phyloP scores from a whole-genome alignment of 805 yeast genomes.

The Torulaspora quercuum region DNA sequence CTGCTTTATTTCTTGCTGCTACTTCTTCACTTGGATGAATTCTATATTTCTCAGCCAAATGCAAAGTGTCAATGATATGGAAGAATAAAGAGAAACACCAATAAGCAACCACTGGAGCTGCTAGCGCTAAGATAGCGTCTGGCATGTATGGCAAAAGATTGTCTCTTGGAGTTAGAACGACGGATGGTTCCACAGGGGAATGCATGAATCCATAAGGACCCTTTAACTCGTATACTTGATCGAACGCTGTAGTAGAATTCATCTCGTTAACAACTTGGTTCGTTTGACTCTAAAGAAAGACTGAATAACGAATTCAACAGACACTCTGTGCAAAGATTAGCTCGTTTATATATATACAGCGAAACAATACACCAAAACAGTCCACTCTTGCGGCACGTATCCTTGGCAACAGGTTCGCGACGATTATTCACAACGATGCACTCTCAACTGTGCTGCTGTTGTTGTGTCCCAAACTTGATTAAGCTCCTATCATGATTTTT shows the following conservation, averaged over 20 bases:
- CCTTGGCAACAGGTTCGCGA: not conserved
- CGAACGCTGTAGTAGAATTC: conserved; percentile 16
- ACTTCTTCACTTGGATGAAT: conserved; percentile 93
- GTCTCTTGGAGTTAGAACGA: conserved; percentile 34
- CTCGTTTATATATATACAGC: conserved; percentile 8
- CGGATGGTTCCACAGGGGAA: conserved; percentile 32
- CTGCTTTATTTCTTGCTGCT: conserved; percentile 66
- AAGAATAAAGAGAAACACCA: conserved; percentile 76
- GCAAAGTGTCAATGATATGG: conserved; percentile 67
- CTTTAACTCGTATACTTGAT: conserved; percentile 15
- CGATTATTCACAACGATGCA: too few species aligned
- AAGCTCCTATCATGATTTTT: conserved; percentile 5
- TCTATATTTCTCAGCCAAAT: conserved; percentile 77
- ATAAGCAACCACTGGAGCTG: conserved; percentile 75
- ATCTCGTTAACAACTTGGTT: conserved; percentile 7
- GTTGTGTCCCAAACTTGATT: not conserved
- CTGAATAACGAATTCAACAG: conserved; percentile 2
- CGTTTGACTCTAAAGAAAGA: too few species aligned
- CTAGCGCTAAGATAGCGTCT: conserved; percentile 69
- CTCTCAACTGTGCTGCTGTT: conserved; percentile 1
- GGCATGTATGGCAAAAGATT: conserved; percentile 56
- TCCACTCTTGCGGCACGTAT: not conserved
- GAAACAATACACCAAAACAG: not conserved
- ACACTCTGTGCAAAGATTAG: conserved; percentile 1
- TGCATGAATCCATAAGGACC: conserved; percentile 24